A percentile compares a stretch with the other conserved stretches of the same genome.
Evolutionary conservation across 805 yeast species (phyloP).

Genomic region (Lipomyces chichibuensis): DNA sequence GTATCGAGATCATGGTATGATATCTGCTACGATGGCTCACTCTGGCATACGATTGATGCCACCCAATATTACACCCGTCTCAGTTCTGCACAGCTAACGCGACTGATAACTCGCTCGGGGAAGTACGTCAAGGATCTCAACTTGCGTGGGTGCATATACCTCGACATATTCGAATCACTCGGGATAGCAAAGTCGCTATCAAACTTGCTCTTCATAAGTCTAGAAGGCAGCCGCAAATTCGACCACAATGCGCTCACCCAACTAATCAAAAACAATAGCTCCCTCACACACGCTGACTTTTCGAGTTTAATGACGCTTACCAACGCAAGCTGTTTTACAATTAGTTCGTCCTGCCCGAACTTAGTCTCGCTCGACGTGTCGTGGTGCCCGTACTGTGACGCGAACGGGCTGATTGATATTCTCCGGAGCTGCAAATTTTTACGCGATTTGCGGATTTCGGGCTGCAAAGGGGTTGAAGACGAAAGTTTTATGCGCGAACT

Average conservation of each 20-base stretch:
- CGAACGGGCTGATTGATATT: constrained; percentile 23
- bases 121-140: constrained; percentile 21
- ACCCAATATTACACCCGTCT: constrained; percentile 10
- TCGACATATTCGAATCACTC: constrained; percentile 10
- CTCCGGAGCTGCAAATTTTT: constrained; percentile 15
- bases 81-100: constrained; percentile 14
- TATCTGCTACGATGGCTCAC: constrained; percentile 29
- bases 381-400: constrained; percentile 17
- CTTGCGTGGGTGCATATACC: constrained; percentile 27
- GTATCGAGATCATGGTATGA: constrained; percentile 19
- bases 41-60: constrained; percentile 29
- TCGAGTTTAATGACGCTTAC: constrained; percentile 18
- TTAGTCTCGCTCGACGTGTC: constrained; percentile 27
- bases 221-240: constrained; percentile 25
- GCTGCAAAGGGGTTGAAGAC: constrained; percentile 20
- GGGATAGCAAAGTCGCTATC: constrained; percentile 12
- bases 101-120: constrained; percentile 14
- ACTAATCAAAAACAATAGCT: constrained; percentile 15
- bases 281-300: constrained; percentile 13
- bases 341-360: constrained; percentile 18
- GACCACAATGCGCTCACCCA: constrained; percentile 31
- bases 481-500: constrained; percentile 14
- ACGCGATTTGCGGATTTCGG: constrained; percentile 11
- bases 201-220: constrained; percentile 19
- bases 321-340: constrained; percentile 24